Conservation (phyloP, 495 filamentous ascomycete genomes). For the Venustampulla echinocandica region DNA sequence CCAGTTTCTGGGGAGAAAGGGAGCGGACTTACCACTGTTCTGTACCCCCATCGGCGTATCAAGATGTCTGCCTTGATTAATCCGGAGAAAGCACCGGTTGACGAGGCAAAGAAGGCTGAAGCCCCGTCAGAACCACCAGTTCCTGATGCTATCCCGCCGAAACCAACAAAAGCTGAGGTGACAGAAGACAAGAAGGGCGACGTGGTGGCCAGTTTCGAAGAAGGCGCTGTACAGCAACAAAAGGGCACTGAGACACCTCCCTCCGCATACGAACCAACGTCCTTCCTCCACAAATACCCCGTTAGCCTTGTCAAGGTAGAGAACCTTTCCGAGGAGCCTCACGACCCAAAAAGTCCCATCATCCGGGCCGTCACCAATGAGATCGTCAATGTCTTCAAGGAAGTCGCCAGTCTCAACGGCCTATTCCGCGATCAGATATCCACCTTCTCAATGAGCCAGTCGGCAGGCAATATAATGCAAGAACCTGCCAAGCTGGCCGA, state of each 20-base stretch:
- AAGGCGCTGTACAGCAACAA: slow-evolving; percentile 48
- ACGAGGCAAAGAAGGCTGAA: slow-evolving; percentile 34
- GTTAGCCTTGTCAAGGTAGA: slow-evolving; percentile 93
- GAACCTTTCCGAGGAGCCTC: slow-evolving; percentile 78
- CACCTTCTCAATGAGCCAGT: slow-evolving; percentile 91
- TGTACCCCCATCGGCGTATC: slow-evolving; percentile 94
- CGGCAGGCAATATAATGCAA: slow-evolving; percentile 85
- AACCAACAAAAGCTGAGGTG: slow-evolving; percentile 31
- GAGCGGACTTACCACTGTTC: slow-evolving; percentile 77
- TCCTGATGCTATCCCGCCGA: slow-evolving; percentile 23
- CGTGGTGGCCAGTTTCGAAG: slow-evolving; percentile 96
- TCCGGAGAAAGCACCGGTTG: slow-evolving; percentile 32
- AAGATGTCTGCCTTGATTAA: slow-evolving; percentile 75
- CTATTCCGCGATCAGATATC: slow-evolving; percentile 98
- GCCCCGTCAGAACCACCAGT: slow-evolving; percentile 31
- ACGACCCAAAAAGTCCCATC: slow-evolving; percentile 77
- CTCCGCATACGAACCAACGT: slow-evolving; percentile 73
- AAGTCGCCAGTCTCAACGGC: slow-evolving; percentile 84
- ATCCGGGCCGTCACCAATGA: slow-evolving; percentile 90
- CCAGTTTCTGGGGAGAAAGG: slow-evolving; percentile 71
- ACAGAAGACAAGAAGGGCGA: slow-evolving; percentile 69
- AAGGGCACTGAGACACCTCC: slow-evolving; percentile 33
- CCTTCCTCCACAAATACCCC: slow-evolving; percentile 81
- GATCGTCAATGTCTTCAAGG: slow-evolving; percentile 97
- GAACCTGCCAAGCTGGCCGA: slow-evolving; percentile 93